A percentile compares a stretch with the other conserved stretches of the same genome.
Conservation (phyloP, 176 grass and related monocot species). For the Carex scoparia region DNA sequence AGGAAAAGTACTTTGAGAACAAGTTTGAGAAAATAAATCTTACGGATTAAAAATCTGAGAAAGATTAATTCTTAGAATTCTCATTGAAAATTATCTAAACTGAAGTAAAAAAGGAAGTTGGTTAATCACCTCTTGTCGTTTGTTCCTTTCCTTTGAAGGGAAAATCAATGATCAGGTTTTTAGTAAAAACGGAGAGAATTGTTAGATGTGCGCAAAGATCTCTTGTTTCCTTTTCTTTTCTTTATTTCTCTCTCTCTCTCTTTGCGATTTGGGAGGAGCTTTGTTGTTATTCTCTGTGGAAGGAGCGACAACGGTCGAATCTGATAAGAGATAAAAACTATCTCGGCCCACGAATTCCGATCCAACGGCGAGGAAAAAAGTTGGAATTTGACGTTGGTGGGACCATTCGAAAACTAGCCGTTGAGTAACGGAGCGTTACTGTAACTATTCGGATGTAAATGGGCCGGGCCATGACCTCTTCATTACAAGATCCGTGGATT, state of each 20-base stretch:
- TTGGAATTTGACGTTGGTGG: background rate
- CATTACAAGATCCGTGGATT: background rate
- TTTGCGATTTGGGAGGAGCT: background rate
- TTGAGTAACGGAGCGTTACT: background rate
- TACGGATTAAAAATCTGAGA: background rate
- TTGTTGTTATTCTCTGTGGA: background rate
- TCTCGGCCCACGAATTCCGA: background rate
- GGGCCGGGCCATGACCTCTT: background rate
- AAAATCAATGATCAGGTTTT: background rate
- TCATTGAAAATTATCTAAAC: background rate
- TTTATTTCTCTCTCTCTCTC: background rate
- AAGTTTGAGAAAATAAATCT: background rate
- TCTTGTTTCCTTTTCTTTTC: background rate
- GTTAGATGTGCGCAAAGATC: background rate
- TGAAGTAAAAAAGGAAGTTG: background rate
- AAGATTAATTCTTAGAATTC: background rate
- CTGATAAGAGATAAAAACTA: background rate
- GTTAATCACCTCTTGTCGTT: background rate
- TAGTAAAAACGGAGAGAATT: background rate
- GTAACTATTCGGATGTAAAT: background rate
- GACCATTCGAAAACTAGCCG: slow-evolving; percentile 15
- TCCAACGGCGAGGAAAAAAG: background rate
- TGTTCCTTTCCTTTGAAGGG: background rate
- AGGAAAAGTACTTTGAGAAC: background rate
- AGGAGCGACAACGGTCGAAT: slow-evolving; percentile 20